phyloP scores from a whole-genome alignment of 2,329 filamentous ascomycete species.

The Colletotrichum scovillei region DNA sequence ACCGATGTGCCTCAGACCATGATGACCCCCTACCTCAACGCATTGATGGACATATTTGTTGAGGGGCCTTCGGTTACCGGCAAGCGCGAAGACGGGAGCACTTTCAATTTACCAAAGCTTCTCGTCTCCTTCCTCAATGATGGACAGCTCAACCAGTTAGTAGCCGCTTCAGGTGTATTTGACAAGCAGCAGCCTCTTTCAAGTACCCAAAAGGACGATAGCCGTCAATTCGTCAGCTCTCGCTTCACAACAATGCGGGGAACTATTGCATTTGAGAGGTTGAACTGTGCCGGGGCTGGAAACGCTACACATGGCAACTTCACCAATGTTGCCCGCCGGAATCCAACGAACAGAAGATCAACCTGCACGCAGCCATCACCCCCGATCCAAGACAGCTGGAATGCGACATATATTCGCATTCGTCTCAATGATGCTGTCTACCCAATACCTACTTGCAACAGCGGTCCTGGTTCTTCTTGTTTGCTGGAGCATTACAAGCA shows the following conservation, averaged over 20 bases:
- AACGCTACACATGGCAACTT: conserved; percentile 30
- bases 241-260: conserved; percentile 72
- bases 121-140: conserved; percentile 74
- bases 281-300: conserved; percentile 58
- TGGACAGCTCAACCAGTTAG: conserved; percentile 72
- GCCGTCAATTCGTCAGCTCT: conserved; percentile 65
- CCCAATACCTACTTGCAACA: conserved; percentile 64
- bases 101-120: conserved; percentile 65
- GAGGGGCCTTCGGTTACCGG: conserved; percentile 63
- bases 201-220: conserved; percentile 55
- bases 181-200: conserved; percentile 65
- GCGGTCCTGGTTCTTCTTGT: conserved; percentile 67
- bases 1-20: conserved; percentile 64
- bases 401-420: conserved; percentile 64
- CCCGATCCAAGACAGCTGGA: conserved; percentile 35
- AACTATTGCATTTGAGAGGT: conserved; percentile 72
- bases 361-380: neutral
- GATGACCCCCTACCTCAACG: conserved; percentile 71
- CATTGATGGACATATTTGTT: conserved; percentile 63
- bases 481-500: conserved; percentile 56
- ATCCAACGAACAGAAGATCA: neutral
- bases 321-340: neutral
- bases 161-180: conserved; percentile 70
- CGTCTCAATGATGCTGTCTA: conserved; percentile 73
- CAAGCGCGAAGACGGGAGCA: conserved; percentile 54